These are phyloP conservation scores for Quercus variabilis DNA, from an alignment of 306 rosid genomes.

Conservation along the genomic window DNA sequence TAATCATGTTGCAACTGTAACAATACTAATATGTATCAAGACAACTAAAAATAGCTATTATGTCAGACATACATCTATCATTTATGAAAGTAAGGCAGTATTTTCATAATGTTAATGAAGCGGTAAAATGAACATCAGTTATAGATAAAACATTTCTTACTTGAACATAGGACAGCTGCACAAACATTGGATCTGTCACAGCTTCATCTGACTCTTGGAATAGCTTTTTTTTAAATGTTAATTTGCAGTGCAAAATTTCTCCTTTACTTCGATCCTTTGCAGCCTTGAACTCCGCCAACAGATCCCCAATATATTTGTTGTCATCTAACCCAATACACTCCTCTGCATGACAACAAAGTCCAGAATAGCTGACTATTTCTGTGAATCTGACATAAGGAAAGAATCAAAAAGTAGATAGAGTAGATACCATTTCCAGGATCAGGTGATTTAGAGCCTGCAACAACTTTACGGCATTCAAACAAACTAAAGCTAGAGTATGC, in stretches of 20 bases:
- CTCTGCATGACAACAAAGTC: slow-evolving; percentile 53
- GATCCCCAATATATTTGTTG: slow-evolving; percentile 87
- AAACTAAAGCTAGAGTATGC: slow-evolving; percentile 78
- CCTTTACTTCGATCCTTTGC: slow-evolving; percentile 92
- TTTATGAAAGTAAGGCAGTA: background rate
- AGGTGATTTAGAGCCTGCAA: slow-evolving; percentile 66
- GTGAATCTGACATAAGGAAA: slow-evolving; percentile 8
- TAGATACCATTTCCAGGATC: slow-evolving; percentile 72
- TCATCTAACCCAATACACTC: slow-evolving; percentile 86
- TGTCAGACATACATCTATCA: background rate
- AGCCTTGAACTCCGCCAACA: slow-evolving; percentile 75
- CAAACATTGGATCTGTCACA: slow-evolving; percentile 85
- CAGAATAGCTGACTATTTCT: slow-evolving; percentile 25
- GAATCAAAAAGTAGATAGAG: slow-evolving; percentile 12
- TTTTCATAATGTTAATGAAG: background rate
- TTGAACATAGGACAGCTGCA: slow-evolving; percentile 90
- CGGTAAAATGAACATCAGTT: background rate
- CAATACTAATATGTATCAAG: slow-evolving; percentile 19
- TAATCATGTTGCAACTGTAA: slow-evolving; percentile 95
- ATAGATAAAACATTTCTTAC: slow-evolving; percentile 38
- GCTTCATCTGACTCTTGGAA: slow-evolving; percentile 96
- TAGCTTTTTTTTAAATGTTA: slow-evolving; percentile 73
- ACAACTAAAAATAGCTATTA: slow-evolving; percentile 9
- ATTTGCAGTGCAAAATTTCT: slow-evolving; percentile 87
- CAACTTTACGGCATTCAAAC: slow-evolving; percentile 83